Percentiles rank a stretch among this genome's conserved stretches.
Conservation (phyloP, 495 filamentous ascomycete species). For the Copromyces sp. region DNA sequence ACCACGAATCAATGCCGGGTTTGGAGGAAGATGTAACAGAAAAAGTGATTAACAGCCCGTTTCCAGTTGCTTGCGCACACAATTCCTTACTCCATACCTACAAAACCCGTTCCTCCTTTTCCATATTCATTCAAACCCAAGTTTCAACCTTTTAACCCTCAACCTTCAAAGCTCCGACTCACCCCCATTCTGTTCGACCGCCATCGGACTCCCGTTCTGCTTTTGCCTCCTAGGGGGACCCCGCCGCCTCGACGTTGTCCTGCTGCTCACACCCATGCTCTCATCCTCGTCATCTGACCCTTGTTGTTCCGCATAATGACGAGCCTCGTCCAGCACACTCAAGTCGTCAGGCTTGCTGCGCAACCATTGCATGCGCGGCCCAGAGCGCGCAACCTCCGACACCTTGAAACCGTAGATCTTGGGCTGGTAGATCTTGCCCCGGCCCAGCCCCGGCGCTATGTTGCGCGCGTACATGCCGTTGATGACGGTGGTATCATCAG, state of each 20-base stretch:
- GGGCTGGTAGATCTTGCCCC: slow-evolving; percentile 79
- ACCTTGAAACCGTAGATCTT: slow-evolving; percentile 96
- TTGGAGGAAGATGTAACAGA: neutral
- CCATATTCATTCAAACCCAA: neutral
- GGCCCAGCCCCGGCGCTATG: slow-evolving; percentile 77
- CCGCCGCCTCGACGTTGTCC: slow-evolving; percentile 27
- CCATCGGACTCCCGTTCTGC: slow-evolving; percentile 44
- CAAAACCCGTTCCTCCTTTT: neutral
- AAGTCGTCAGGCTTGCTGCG: slow-evolving; percentile 73
- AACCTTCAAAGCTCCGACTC: slow-evolving; percentile 35
- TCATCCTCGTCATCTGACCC: slow-evolving; percentile 37
- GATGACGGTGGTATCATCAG: slow-evolving; percentile 45
- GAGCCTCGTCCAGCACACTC: slow-evolving; percentile 70
- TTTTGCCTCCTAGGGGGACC: slow-evolving; percentile 19
- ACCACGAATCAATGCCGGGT: neutral
- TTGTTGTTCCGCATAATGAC: slow-evolving; percentile 42
- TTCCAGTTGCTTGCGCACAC: neutral
- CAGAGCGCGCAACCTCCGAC: slow-evolving; percentile 72
- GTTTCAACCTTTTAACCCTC: neutral
- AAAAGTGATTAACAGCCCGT: neutral
- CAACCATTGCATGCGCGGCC: slow-evolving; percentile 95
- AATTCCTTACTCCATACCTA: neutral
- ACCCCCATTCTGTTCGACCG: slow-evolving; percentile 37
- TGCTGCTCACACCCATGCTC: slow-evolving; percentile 32
- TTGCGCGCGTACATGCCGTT: slow-evolving; percentile 80